Conservation (phyloP, 805 yeast species). For the Komagataella ulmi region DNA sequence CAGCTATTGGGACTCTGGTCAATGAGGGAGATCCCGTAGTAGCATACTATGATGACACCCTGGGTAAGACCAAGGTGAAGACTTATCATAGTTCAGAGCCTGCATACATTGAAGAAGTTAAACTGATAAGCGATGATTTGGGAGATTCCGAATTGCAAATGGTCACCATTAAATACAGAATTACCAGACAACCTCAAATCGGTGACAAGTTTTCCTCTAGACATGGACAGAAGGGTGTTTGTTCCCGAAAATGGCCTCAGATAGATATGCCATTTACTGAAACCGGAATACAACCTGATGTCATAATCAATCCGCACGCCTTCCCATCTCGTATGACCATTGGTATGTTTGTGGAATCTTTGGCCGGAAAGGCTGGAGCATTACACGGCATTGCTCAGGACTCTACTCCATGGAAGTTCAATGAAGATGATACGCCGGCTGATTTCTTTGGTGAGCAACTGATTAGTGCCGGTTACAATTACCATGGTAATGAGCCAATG, state of each 20-base stretch:
- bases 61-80: conserved; percentile 83
- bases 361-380: conserved; percentile 99
- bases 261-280: conserved; percentile 96
- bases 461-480: conserved; percentile 79
- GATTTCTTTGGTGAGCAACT: conserved; percentile 96
- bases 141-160: conserved; percentile 71
- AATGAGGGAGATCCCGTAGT: conserved; percentile 94
- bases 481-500: conserved; percentile 98
- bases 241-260: conserved; percentile 96
- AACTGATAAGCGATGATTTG: conserved; percentile 73
- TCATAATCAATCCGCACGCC: conserved; percentile 96
- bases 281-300: conserved; percentile 93
- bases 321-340: conserved; percentile 99
- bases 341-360: conserved; percentile 97
- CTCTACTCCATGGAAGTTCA: conserved; percentile 91
- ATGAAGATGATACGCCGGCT: conserved; percentile 89
- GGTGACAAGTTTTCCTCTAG: conserved; percentile 97
- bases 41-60: conserved; percentile 83
- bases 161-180: conserved; percentile 77
- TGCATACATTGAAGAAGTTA: conserved; percentile 91
- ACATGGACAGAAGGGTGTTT: conserved; percentile 98
- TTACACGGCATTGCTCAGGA: conserved; percentile 96
- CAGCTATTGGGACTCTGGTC: conserved; percentile 74
- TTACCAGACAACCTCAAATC: conserved; percentile 84
- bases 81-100: conserved; percentile 92